These are phyloP conservation scores for Exophiala xenobiotica DNA, from an alignment of 2,329 filamentous ascomycete species.

Conservation along the genomic window DNA sequence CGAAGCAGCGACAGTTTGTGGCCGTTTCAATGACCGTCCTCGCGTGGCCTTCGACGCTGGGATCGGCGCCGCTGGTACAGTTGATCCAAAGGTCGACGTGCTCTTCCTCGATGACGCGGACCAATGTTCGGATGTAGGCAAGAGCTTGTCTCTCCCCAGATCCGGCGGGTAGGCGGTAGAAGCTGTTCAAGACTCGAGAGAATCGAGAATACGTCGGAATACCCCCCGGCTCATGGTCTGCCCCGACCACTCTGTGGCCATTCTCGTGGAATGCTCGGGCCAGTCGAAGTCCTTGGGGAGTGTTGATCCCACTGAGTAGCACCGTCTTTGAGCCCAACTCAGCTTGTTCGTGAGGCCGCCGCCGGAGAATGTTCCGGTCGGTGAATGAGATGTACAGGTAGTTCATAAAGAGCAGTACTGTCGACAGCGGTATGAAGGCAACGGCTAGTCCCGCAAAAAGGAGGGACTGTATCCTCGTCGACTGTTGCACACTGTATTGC, in stretches of 20 bases:
- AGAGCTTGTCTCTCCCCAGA: slow-evolving; percentile 1
- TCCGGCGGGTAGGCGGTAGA: slow-evolving; percentile 47
- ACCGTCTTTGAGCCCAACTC: slow-evolving; percentile 54
- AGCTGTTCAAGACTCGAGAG: slow-evolving; percentile 56
- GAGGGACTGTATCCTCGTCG: slow-evolving; percentile 42
- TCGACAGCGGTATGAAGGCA: slow-evolving; percentile 51
- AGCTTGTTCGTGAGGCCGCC: slow-evolving; percentile 28
- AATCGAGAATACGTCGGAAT: slow-evolving; percentile 56
- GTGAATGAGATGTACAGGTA: slow-evolving; percentile 34
- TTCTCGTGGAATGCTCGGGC: slow-evolving; percentile 65
- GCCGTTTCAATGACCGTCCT: slow-evolving; percentile 60
- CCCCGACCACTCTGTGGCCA: slow-evolving; percentile 68
- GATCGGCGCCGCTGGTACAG: slow-evolving; percentile 64
- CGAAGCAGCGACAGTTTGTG: slow-evolving; percentile 54
- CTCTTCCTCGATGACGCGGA: slow-evolving; percentile 60
- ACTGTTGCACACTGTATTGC: background rate
- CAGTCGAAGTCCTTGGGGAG: slow-evolving; percentile 67
- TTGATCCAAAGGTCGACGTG: slow-evolving; percentile 70
- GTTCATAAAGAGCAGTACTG: slow-evolving; percentile 43
- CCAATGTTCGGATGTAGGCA: slow-evolving; percentile 56
- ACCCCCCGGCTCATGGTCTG: slow-evolving; percentile 57
- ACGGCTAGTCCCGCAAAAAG: slow-evolving; percentile 44
- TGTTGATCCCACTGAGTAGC: slow-evolving; percentile 70
- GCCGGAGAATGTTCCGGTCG: slow-evolving; percentile 30
- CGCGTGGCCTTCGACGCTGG: slow-evolving; percentile 64